phyloP scores from a whole-genome alignment of 169 alveolate species.

The Plasmodium gaboni region DNA sequence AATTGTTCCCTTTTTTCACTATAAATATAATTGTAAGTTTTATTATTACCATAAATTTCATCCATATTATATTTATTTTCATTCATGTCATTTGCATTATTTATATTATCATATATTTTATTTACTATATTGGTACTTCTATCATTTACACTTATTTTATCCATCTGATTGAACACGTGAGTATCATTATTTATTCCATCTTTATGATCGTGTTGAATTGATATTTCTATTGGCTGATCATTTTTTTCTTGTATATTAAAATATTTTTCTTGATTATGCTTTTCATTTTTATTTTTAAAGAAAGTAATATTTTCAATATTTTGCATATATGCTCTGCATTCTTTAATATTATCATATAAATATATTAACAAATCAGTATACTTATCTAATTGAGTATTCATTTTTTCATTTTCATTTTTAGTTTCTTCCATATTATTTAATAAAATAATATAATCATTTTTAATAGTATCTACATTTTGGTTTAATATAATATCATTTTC shows the following conservation, averaged over 20 bases:
- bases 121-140: no score
- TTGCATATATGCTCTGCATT: constrained; percentile 48
- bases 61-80: no score
- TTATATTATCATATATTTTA: no score
- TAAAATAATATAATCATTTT: constrained; percentile 13
- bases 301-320: constrained; percentile 30
- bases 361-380: constrained; percentile 60
- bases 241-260: neutral
- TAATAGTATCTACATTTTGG: constrained; percentile 12
- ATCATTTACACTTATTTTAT: no score
- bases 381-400: constrained; percentile 25
- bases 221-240: neutral
- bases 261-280: neutral
- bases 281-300: constrained; percentile 24
- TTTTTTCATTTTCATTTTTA: constrained; percentile 13
- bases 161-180: no score
- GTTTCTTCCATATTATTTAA: constrained; percentile 11
- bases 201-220: neutral
- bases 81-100: no score
- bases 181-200: neutral
- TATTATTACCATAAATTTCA: no score
- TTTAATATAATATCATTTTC: neutral
- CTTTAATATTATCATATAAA: constrained; percentile 49
- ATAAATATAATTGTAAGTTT: no score
- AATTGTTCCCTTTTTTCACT: no score